Evolutionary conservation across 106 monocot species (phyloP).

Genomic region (Agapanthus africanus): DNA sequence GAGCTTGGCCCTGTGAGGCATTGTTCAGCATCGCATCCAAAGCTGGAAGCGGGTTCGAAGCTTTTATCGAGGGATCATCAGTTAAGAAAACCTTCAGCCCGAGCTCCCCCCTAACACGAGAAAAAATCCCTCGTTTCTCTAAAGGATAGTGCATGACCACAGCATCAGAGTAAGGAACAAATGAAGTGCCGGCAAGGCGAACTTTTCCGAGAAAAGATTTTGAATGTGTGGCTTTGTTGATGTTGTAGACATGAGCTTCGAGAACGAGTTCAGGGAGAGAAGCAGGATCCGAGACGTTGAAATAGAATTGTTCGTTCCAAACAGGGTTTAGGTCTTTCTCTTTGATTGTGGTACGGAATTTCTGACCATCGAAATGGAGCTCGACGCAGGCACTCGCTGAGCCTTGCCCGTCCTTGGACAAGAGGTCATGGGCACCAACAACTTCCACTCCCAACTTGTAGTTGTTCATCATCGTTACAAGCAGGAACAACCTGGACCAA

Average conservation of each 20-base stretch:
- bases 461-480: conserved; percentile 53
- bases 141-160: conserved; percentile 62
- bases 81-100: conserved; percentile 69
- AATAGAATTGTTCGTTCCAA: conserved; percentile 74
- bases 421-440: conserved; percentile 55
- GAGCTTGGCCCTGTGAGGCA: conserved; percentile 18
- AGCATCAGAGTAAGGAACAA: conserved; percentile 58
- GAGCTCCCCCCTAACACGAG: conserved; percentile 65
- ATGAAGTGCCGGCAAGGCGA: conserved; percentile 56
- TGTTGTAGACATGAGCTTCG: conserved; percentile 61
- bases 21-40: conserved; percentile 28
- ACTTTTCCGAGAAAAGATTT: conserved; percentile 63
- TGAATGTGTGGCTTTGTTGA: conserved; percentile 28
- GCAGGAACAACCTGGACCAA: too few species aligned
- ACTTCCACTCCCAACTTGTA: conserved; percentile 69
- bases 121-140: conserved; percentile 68
- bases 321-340: conserved; percentile 71
- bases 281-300: conserved; percentile 55
- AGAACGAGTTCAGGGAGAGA: conserved; percentile 43
- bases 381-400: conserved; percentile 56
- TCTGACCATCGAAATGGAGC: conserved; percentile 67
- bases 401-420: conserved; percentile 80
- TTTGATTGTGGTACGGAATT: conserved; percentile 57
- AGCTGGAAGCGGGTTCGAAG: conserved; percentile 57
- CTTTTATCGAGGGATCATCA: conserved; percentile 63